Percentiles rank a stretch among this genome's conserved stretches.
phyloP scores from a whole-genome alignment of 2,329 filamentous ascomycete species.

The Botrytis pseudocinerea region DNA sequence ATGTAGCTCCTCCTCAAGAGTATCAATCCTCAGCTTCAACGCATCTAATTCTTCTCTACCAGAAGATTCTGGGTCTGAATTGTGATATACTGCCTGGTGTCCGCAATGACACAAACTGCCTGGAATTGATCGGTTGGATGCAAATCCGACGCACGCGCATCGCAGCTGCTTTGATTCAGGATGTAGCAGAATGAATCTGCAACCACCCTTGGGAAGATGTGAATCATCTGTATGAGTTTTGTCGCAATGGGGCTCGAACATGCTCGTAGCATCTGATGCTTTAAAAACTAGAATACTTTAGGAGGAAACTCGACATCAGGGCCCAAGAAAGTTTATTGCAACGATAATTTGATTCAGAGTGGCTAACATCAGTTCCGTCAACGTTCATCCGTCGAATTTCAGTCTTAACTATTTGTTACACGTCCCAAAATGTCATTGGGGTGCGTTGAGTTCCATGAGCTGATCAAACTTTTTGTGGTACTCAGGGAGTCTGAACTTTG shows the following conservation, averaged over 20 bases:
- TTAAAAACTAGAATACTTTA: constrained; percentile 33
- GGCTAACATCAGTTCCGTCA: neutral
- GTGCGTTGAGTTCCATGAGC: neutral
- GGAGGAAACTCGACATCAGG: constrained; percentile 28
- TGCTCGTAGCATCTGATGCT: constrained; percentile 33
- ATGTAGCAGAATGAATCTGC: constrained; percentile 58
- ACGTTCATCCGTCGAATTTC: neutral
- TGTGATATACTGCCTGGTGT: constrained; percentile 60
- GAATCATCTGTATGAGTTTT: constrained; percentile 43
- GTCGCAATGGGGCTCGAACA: constrained; percentile 38
- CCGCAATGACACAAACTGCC: constrained; percentile 59
- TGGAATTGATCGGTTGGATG: constrained; percentile 54
- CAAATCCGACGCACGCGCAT: constrained; percentile 60
- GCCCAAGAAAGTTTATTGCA: neutral
- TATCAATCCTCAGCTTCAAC: constrained; percentile 49
- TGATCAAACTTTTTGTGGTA: neutral
- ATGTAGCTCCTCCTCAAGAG: constrained; percentile 49
- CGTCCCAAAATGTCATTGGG: neutral
- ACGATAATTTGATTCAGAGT: neutral
- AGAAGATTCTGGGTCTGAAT: constrained; percentile 48
- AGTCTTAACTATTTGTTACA: neutral
- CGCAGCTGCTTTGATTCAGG: constrained; percentile 59
- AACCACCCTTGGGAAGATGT: constrained; percentile 57
- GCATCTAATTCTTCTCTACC: constrained; percentile 51
- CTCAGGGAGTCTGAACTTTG: neutral